Evolutionary conservation across 805 yeast genomes (phyloP).

Genomic region (Kazachstania martiniae): DNA sequence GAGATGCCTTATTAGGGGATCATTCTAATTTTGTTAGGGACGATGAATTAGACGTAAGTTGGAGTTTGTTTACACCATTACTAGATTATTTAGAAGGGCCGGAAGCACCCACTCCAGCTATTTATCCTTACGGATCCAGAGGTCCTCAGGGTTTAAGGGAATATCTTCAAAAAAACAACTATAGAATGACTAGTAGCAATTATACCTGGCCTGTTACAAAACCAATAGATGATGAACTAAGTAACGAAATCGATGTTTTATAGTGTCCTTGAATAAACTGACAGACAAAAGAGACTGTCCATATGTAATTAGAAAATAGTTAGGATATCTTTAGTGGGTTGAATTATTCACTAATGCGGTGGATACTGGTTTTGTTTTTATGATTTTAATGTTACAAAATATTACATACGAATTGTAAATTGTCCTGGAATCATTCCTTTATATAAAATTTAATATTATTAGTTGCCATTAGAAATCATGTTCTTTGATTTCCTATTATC

Average conservation of each 20-base stretch:
- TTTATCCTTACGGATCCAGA: constrained; percentile 82
- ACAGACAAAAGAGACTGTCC: no score
- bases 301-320: no score
- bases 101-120: constrained; percentile 52
- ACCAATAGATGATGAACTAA: constrained; percentile 18
- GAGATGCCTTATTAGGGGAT: constrained; percentile 83
- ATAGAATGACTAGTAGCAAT: constrained; percentile 31
- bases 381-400: no score
- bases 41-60: constrained; percentile 87
- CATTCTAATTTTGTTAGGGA: constrained; percentile 97
- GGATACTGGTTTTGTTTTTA: no score
- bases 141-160: constrained; percentile 62
- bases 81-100: constrained; percentile 67
- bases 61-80: constrained; percentile 93
- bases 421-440: no score
- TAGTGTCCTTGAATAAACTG: no score
- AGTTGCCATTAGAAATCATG: no score
- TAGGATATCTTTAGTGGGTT: no score
- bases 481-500: no score
- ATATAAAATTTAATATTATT: no score
- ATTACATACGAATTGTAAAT: no score
- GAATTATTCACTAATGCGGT: no score
- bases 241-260: not conserved
- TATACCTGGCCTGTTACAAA: constrained; percentile 90
- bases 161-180: constrained; percentile 44